Evolutionary conservation across 1,284 basidiomycete species (phyloP).

Genomic region (Testicularia cyperi): DNA sequence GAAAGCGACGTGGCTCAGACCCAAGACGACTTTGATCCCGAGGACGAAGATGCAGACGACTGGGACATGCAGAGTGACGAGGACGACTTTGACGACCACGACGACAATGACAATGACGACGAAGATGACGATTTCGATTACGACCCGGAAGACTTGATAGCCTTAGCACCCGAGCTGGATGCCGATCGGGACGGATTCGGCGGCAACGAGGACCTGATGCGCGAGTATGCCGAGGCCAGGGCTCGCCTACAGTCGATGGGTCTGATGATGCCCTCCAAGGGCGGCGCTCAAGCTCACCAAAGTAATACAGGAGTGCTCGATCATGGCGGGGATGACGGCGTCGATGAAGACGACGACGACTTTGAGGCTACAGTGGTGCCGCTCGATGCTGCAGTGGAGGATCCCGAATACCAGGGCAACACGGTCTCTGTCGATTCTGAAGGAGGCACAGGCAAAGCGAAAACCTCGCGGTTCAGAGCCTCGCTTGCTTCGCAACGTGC

Average conservation of each 20-base stretch:
- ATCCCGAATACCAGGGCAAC: conserved; percentile 30
- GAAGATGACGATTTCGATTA: conserved; percentile 51
- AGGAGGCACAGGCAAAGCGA: conserved; percentile 3
- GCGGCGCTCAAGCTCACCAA: neutral
- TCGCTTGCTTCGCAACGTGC: conserved; percentile 10
- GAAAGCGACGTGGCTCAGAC: conserved; percentile 69
- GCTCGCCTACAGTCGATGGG: conserved; percentile 34
- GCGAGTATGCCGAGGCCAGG: conserved; percentile 52
- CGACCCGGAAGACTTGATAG: conserved; percentile 48
- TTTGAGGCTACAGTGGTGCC: conserved; percentile 40
- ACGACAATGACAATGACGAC: conserved; percentile 38
- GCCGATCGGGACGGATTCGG: conserved; percentile 19
- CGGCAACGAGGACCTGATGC: conserved; percentile 41
- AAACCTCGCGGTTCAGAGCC: conserved; percentile 45
- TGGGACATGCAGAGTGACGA: conserved; percentile 65
- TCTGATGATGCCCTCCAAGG: conserved; percentile 4
- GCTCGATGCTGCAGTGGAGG: conserved; percentile 31
- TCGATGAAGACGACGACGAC: conserved; percentile 24
- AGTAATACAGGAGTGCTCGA: neutral
- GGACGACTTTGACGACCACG: conserved; percentile 68
- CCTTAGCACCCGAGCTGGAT: conserved; percentile 43
- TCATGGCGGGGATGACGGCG: neutral
- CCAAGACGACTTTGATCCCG: conserved; percentile 8
- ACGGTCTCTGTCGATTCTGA: conserved; percentile 12
- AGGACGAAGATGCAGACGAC: conserved; percentile 4